A percentile compares a stretch with the other conserved stretches of the same genome.
These are phyloP conservation scores for Aspergillus novofumigatus DNA, from an alignment of 2,329 filamentous ascomycete species.

Conservation along the genomic window DNA sequence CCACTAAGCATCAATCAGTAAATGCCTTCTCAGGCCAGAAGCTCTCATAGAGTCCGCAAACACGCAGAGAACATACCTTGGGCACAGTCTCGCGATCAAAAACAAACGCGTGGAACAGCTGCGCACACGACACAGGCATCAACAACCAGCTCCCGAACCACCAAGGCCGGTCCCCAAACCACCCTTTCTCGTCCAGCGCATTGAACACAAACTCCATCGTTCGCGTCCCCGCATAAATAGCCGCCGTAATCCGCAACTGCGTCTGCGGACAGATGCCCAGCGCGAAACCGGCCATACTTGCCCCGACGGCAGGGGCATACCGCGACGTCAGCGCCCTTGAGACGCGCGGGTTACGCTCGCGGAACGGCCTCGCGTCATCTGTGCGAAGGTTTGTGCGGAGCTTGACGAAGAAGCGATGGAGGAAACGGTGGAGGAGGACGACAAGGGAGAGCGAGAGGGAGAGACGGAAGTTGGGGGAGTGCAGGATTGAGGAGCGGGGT, in stretches of 20 bases:
- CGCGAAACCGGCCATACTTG: slow-evolving; percentile 78
- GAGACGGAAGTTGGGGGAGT: slow-evolving; percentile 67
- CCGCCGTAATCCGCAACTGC: slow-evolving; percentile 71
- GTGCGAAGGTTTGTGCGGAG: slow-evolving; percentile 74
- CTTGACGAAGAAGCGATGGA: slow-evolving; percentile 83
- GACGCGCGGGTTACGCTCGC: slow-evolving; percentile 74
- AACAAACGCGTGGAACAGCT: slow-evolving; percentile 70
- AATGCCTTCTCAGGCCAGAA: background rate
- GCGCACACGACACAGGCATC: slow-evolving; percentile 71
- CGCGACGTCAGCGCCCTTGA: slow-evolving; percentile 72
- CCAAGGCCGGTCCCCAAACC: slow-evolving; percentile 65
- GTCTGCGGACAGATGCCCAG: slow-evolving; percentile 70
- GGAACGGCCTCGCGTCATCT: slow-evolving; percentile 75
- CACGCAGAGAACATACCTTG: slow-evolving; percentile 40
- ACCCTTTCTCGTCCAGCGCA: slow-evolving; percentile 68
- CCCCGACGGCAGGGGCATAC: slow-evolving; percentile 84
- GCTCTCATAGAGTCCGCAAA: slow-evolving; percentile 12
- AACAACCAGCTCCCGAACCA: slow-evolving; percentile 84
- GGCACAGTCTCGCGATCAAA: slow-evolving; percentile 75
- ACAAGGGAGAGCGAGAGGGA: slow-evolving; percentile 81
- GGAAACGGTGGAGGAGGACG: slow-evolving; percentile 79
- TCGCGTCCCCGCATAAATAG: slow-evolving; percentile 76
- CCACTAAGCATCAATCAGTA: slow-evolving; percentile 32
- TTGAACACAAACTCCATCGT: slow-evolving; percentile 87
- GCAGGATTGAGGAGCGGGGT: slow-evolving; percentile 39